phyloP scores from a whole-genome alignment of 306 rosid genomes.

The Lablab purpureus region DNA sequence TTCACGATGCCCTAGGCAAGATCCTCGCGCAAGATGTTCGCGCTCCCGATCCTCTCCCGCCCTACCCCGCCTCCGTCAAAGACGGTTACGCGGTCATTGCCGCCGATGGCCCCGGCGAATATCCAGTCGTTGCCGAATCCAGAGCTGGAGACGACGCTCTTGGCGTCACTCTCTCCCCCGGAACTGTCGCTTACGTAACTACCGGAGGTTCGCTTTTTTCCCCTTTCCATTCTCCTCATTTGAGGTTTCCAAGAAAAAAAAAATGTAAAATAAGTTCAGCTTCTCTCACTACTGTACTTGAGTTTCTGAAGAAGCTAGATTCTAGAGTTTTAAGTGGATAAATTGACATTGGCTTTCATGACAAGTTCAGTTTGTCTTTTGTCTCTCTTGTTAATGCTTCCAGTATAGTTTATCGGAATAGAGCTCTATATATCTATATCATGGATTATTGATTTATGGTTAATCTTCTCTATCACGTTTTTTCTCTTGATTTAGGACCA shows the following conservation, averaged over 20 bases:
- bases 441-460: neutral
- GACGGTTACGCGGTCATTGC: constrained; percentile 96
- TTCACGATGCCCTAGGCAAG: constrained; percentile 75
- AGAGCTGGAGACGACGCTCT: constrained; percentile 86
- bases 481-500: constrained; percentile 65
- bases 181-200: constrained; percentile 85
- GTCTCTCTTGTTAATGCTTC: too few relatives aligned
- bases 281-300: too few relatives aligned
- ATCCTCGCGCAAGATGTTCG: constrained; percentile 74
- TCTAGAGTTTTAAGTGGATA: too few relatives aligned
- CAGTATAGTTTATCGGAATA: too few relatives aligned
- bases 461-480: neutral
- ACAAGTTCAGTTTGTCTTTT: too few relatives aligned
- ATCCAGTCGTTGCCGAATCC: constrained; percentile 74
- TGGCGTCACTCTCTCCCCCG: constrained; percentile 64
- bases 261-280: too few relatives aligned
- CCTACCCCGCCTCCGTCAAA: constrained; percentile 84
- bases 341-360: too few relatives aligned
- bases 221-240: neutral
- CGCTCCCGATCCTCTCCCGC: constrained; percentile 81
- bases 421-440: too few relatives aligned
- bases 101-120: constrained; percentile 88
- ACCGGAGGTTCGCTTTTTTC: constrained; percentile 71
- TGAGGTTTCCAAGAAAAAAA: too few relatives aligned
- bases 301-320: too few relatives aligned